phyloP scores from a whole-genome alignment of 2,329 filamentous ascomycete species.

The Metarhizium brunneum region DNA sequence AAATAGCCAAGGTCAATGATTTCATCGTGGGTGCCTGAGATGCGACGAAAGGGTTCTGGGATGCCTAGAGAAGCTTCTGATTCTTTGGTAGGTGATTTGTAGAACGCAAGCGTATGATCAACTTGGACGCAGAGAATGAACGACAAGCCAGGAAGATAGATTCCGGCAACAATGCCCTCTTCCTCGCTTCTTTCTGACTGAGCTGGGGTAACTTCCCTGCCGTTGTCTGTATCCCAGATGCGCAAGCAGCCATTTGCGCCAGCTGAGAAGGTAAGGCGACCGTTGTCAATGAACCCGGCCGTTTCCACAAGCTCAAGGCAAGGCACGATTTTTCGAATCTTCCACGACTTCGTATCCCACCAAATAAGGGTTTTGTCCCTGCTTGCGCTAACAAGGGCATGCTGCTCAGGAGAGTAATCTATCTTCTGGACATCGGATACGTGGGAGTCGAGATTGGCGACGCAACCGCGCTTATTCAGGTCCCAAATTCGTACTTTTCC shows the following conservation, averaged over 20 bases:
- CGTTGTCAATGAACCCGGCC: constrained; percentile 67
- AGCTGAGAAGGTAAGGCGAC: constrained; percentile 68
- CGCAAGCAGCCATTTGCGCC: constrained; percentile 76
- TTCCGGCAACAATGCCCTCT: constrained; percentile 61
- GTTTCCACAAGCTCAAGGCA: constrained; percentile 80
- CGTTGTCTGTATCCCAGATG: constrained; percentile 72
- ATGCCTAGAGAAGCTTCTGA: constrained; percentile 24
- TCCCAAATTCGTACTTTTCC: constrained; percentile 91
- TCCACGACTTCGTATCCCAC: constrained; percentile 86
- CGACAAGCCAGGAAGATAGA: constrained; percentile 55
- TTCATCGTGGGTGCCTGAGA: constrained; percentile 95
- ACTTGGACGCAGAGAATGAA: constrained; percentile 77
- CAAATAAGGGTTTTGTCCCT: constrained; percentile 90
- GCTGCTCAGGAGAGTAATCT: constrained; percentile 67
- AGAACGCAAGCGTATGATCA: constrained; percentile 79
- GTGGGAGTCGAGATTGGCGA: constrained; percentile 78
- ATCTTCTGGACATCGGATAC: constrained; percentile 88
- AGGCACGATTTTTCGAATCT: constrained; percentile 68
- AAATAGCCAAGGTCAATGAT: constrained; percentile 91
- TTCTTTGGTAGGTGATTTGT: constrained; percentile 38
- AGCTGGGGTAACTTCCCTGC: constrained; percentile 69
- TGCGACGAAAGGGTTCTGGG: constrained; percentile 57
- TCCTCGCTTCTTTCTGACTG: constrained; percentile 53
- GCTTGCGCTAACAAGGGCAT: constrained; percentile 72
- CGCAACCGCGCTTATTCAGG: constrained; percentile 69